A percentile compares a stretch with the other conserved stretches of the same genome.
phyloP scores from a whole-genome alignment of 768 basidiomycete genomes.

The Daedaleopsis sinensis region DNA sequence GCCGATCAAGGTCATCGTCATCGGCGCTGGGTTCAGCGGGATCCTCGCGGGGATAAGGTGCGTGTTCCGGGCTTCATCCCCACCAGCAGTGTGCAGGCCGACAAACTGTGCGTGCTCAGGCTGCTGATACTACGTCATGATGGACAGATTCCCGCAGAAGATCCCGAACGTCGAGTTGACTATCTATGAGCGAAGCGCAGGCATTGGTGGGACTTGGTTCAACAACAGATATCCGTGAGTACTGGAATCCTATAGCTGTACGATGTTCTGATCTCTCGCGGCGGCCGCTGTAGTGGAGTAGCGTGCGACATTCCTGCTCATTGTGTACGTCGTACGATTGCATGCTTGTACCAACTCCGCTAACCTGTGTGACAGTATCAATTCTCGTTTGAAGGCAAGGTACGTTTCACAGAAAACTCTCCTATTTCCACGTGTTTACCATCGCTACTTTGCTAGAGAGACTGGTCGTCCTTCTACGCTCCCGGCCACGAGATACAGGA shows the following conservation, averaged over 20 bases:
- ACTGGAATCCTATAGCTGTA: no score
- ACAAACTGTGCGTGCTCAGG: no score
- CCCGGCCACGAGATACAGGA: slow-evolving; percentile 59
- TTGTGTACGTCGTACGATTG: slow-evolving; percentile 41
- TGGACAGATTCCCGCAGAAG: slow-evolving; percentile 7
- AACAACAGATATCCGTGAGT: slow-evolving; percentile 49
- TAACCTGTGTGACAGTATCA: slow-evolving; percentile 47
- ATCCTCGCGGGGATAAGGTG: slow-evolving; percentile 61
- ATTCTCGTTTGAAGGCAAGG: slow-evolving; percentile 58
- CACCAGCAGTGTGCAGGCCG: no score
- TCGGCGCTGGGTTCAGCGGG: slow-evolving; percentile 64
- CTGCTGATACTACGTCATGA: no score
- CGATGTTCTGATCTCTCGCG: background rate
- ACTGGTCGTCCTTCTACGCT: slow-evolving; percentile 67
- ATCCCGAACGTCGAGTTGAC: slow-evolving; percentile 54
- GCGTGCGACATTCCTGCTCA: slow-evolving; percentile 66
- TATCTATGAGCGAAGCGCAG: slow-evolving; percentile 40
- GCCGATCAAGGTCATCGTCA: slow-evolving; percentile 55
- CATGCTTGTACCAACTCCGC: background rate
- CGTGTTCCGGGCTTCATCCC: slow-evolving; percentile 18
- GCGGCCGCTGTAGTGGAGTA: slow-evolving; percentile 43
- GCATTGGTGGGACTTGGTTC: slow-evolving; percentile 63
- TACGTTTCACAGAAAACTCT: slow-evolving; percentile 14
- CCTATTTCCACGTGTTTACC: background rate
- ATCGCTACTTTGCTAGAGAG: slow-evolving; percentile 36